Conservation (phyloP, 2,329 filamentous ascomycete genomes). For the Fusarium succisae region DNA sequence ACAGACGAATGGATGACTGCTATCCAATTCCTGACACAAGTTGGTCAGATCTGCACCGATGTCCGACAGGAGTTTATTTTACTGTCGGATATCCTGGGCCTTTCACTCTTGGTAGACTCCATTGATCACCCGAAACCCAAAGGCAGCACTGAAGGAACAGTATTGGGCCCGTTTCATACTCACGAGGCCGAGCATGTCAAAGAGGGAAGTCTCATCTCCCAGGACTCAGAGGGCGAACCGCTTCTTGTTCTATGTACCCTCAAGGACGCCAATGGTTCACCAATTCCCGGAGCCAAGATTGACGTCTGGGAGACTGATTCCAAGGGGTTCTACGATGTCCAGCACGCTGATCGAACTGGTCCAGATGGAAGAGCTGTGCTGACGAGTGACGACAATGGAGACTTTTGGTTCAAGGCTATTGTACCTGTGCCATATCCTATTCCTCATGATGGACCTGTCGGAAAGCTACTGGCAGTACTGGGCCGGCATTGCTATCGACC, state of each 20-base stretch:
- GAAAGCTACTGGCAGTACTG: slow-evolving; percentile 71
- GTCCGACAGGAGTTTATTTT: slow-evolving; percentile 82
- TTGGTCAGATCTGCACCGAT: slow-evolving; percentile 74
- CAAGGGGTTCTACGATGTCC: slow-evolving; percentile 79
- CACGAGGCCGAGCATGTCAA: slow-evolving; percentile 68
- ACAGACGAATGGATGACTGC: slow-evolving; percentile 79
- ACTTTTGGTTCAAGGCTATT: slow-evolving; percentile 83
- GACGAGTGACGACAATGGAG: slow-evolving; percentile 41
- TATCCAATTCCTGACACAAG: slow-evolving; percentile 72
- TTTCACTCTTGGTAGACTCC: slow-evolving; percentile 78
- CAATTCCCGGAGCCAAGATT: slow-evolving; percentile 70
- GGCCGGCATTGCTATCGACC: slow-evolving; percentile 82
- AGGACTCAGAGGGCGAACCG: slow-evolving; percentile 71
- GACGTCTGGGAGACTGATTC: slow-evolving; percentile 85
- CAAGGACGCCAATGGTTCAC: slow-evolving; percentile 67
- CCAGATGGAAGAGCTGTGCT: slow-evolving; percentile 46
- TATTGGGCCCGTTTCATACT: slow-evolving; percentile 84
- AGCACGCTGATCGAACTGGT: slow-evolving; percentile 66
- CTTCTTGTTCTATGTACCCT: slow-evolving; percentile 74
- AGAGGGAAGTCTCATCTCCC: slow-evolving; percentile 67
- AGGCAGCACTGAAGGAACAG: slow-evolving; percentile 75
- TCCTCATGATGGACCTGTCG: slow-evolving; percentile 85
- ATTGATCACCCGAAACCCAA: slow-evolving; percentile 81
- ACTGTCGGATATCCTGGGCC: slow-evolving; percentile 77
- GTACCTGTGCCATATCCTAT: slow-evolving; percentile 88